Conservation (phyloP, 2,329 filamentous ascomycete genomes). For the Penicillium sumatraense region DNA sequence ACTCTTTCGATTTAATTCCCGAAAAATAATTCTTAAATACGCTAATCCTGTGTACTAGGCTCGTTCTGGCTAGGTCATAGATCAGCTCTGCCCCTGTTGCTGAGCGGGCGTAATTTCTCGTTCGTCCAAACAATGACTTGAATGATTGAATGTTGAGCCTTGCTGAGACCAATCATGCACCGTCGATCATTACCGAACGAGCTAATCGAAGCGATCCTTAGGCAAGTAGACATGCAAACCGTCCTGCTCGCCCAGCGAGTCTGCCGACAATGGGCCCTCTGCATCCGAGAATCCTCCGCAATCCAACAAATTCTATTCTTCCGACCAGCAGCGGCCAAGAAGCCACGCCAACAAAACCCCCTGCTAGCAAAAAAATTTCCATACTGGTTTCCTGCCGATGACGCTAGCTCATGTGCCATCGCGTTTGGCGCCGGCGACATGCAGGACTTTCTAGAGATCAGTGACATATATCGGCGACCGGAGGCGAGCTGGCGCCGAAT, state of each 20-base stretch:
- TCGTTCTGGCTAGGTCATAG: neutral
- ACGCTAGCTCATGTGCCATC: neutral
- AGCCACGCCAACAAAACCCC: neutral
- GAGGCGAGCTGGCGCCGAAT: slow-evolving; percentile 8
- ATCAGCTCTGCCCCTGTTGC: neutral
- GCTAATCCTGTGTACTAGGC: too few species aligned
- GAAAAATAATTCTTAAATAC: neutral
- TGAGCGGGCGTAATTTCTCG: neutral
- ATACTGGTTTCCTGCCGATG: neutral
- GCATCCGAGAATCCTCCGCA: neutral
- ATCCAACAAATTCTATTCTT: neutral
- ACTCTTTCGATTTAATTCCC: too few species aligned
- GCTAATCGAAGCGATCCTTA: slow-evolving; percentile 1
- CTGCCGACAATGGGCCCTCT: slow-evolving; percentile 3
- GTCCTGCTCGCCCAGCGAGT: slow-evolving; percentile 6
- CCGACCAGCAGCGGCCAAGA: neutral
- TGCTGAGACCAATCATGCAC: neutral
- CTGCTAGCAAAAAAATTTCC: neutral
- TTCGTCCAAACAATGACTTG: neutral
- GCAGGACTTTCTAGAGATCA: slow-evolving; percentile 8
- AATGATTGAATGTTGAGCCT: neutral
- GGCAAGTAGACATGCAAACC: slow-evolving; percentile 4
- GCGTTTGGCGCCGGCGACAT: slow-evolving; percentile 7
- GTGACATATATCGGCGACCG: neutral
- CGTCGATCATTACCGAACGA: neutral